Percentiles rank a stretch among this genome's conserved stretches.
phyloP scores from a whole-genome alignment of 305 asterid genomes.

The Rubia tinctorum region DNA sequence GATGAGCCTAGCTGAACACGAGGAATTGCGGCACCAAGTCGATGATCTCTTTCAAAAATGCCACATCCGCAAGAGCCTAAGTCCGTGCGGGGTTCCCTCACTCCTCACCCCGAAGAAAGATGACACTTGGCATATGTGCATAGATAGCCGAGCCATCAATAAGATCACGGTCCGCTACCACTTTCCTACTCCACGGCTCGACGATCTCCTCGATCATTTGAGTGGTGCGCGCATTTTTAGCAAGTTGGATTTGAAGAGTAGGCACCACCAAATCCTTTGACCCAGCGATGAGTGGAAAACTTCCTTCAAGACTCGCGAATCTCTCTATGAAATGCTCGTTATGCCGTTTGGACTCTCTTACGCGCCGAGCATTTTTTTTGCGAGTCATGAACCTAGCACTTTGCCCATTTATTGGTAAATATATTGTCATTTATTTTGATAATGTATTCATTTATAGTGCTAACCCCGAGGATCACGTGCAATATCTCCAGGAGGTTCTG shows the following conservation, averaged over 20 bases:
- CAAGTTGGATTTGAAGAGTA: neutral
- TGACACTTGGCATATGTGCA: neutral
- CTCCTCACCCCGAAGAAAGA: neutral
- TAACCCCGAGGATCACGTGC: too few relatives aligned
- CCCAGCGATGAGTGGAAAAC: too few relatives aligned
- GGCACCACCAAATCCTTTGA: neutral
- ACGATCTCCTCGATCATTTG: neutral
- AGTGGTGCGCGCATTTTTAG: too few relatives aligned
- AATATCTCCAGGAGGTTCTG: too few relatives aligned
- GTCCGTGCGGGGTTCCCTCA: neutral
- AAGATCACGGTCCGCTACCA: neutral
- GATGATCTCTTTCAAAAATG: neutral
- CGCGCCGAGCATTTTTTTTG: neutral
- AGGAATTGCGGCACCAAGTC: neutral
- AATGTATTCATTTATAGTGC: too few relatives aligned
- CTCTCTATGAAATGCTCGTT: neutral
- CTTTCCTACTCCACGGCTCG: neutral
- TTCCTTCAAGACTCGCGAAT: too few relatives aligned
- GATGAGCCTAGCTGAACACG: neutral
- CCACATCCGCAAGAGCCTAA: neutral
- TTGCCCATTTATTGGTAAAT: too few relatives aligned
- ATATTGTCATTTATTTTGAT: too few relatives aligned
- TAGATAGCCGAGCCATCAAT: neutral
- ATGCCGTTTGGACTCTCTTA: neutral
- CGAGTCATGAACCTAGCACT: too few relatives aligned